A percentile compares a stretch with the other conserved stretches of the same genome.
These are phyloP conservation scores for Asterionellopsis glacialis DNA, from an alignment of 108 stramenopile species.

Conservation along the genomic window DNA sequence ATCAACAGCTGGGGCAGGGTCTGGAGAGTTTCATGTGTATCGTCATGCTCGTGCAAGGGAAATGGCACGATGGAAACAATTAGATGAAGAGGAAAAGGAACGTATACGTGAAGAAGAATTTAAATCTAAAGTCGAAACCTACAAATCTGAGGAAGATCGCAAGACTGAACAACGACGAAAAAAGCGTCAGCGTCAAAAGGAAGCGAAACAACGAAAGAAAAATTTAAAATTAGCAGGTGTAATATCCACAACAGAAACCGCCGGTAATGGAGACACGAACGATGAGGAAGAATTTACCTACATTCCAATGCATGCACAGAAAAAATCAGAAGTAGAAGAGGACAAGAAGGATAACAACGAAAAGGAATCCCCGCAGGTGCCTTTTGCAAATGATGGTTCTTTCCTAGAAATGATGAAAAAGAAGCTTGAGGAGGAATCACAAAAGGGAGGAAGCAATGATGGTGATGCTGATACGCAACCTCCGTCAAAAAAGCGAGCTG, in stretches of 20 bases:
- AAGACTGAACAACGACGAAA: slow-evolving; percentile 60
- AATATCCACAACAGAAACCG: not conserved
- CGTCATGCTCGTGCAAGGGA: slow-evolving; percentile 85
- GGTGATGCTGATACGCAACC: not conserved
- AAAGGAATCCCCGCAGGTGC: not conserved
- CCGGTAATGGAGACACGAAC: not conserved
- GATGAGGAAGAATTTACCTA: slow-evolving; percentile 42
- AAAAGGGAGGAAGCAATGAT: not conserved
- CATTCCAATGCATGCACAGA: slow-evolving; percentile 18
- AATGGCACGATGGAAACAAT: slow-evolving; percentile 61
- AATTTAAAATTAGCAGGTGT: slow-evolving; percentile 60
- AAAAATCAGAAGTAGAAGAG: slow-evolving; percentile 3
- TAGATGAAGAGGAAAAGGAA: slow-evolving; percentile 51
- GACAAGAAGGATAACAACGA: not conserved
- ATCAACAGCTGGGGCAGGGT: slow-evolving; percentile 81
- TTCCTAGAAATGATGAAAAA: slow-evolving; percentile 64
- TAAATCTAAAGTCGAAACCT: slow-evolving; percentile 16
- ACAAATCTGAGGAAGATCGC: slow-evolving; percentile 29
- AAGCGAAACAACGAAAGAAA: slow-evolving; percentile 75
- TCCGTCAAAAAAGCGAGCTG: not conserved
- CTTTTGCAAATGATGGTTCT: slow-evolving; percentile 58
- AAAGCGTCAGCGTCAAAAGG: slow-evolving; percentile 84
- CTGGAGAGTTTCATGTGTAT: slow-evolving; percentile 90
- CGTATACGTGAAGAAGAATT: slow-evolving; percentile 40
- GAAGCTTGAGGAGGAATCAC: slow-evolving; percentile 21